Conservation (phyloP, 257 asterid genomes). For the Jacaranda mimosifolia region DNA sequence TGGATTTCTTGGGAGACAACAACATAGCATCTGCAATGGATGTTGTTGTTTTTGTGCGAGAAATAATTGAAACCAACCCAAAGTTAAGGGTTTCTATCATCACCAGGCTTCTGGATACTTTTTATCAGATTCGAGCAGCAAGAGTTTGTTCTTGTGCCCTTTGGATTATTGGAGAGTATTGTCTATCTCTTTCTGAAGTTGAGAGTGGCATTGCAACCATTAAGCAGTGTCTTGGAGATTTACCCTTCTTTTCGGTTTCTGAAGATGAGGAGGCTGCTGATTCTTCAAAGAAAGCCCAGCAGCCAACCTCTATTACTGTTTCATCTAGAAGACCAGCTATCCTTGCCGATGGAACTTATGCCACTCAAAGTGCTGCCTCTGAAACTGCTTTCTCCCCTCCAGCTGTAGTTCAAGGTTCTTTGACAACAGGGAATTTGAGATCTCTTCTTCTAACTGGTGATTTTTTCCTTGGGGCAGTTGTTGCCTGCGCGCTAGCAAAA, state of each 20-base stretch:
- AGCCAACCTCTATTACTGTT: conserved; percentile 75
- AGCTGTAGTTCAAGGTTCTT: conserved; percentile 81
- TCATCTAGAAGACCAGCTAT: conserved; percentile 96
- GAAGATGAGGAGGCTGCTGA: conserved; percentile 86
- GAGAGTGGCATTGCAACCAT: conserved; percentile 89
- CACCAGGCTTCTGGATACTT: conserved; percentile 91
- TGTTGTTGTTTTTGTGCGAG: conserved; percentile 91
- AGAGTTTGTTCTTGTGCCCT: conserved; percentile 97
- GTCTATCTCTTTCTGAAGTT: conserved; percentile 90
- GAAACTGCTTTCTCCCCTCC: conserved; percentile 92
- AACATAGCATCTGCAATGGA: conserved; percentile 98
- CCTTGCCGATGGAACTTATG: conserved; percentile 99
- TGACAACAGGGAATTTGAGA: conserved; percentile 80
- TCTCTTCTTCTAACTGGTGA: conserved; percentile 97
- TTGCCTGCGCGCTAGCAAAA: conserved; percentile 89
- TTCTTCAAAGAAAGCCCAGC: conserved; percentile 81
- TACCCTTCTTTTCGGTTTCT: conserved; percentile 85
- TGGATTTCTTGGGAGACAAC: conserved; percentile 99
- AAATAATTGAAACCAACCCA: conserved; percentile 95
- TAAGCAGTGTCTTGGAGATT: conserved; percentile 97
- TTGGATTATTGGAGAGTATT: conserved; percentile 98
- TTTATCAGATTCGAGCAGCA: conserved; percentile 98
- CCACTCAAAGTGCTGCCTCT: conserved; percentile 99
- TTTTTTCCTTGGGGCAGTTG: conserved; percentile 94
- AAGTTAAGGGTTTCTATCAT: conserved; percentile 89